phyloP scores from a whole-genome alignment of 768 basidiomycete species.

The Leccinum imitatum region DNA sequence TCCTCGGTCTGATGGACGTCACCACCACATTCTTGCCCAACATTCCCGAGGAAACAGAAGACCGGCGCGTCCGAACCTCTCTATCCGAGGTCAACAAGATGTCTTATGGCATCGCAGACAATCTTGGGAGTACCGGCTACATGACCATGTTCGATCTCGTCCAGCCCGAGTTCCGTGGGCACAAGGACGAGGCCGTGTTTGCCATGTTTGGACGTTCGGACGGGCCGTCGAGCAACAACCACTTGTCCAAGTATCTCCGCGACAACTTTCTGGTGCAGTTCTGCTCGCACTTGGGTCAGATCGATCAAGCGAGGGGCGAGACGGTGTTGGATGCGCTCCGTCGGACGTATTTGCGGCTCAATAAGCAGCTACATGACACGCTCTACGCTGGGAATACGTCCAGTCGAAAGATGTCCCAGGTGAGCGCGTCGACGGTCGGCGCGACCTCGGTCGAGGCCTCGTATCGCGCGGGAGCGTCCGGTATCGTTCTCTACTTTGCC shows the following conservation, averaged over 20 bases:
- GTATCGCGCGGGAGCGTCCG: slow-evolving; percentile 76
- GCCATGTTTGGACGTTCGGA: slow-evolving; percentile 91
- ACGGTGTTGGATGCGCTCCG: slow-evolving; percentile 75
- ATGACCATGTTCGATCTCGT: slow-evolving; percentile 93
- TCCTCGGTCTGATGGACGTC: slow-evolving; percentile 98
- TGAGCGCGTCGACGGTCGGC: slow-evolving; percentile 45
- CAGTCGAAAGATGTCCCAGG: slow-evolving; percentile 72
- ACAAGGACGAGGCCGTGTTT: slow-evolving; percentile 82
- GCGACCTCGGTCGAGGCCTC: slow-evolving; percentile 42
- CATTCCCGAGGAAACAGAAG: slow-evolving; percentile 82
- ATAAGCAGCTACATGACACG: slow-evolving; percentile 74
- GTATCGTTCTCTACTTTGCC: slow-evolving; percentile 81
- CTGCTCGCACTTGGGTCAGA: slow-evolving; percentile 49
- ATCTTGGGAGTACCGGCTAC: slow-evolving; percentile 74
- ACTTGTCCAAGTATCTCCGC: slow-evolving; percentile 78
- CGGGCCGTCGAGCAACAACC: slow-evolving; percentile 56
- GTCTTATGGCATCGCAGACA: slow-evolving; percentile 96
- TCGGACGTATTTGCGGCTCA: slow-evolving; percentile 84
- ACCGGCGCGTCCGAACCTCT: slow-evolving; percentile 90
- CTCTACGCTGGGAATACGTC: slow-evolving; percentile 44
- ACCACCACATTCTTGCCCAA: slow-evolving; percentile 59
- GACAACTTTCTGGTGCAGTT: slow-evolving; percentile 76
- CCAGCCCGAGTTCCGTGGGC: slow-evolving; percentile 76
- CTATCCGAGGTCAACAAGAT: slow-evolving; percentile 85
- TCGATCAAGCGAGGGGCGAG: slow-evolving; percentile 43